Base-by-base conservation (phyloP, 2,329 filamentous ascomycete genomes). In the Colletotrichum brevisporum region DNA sequence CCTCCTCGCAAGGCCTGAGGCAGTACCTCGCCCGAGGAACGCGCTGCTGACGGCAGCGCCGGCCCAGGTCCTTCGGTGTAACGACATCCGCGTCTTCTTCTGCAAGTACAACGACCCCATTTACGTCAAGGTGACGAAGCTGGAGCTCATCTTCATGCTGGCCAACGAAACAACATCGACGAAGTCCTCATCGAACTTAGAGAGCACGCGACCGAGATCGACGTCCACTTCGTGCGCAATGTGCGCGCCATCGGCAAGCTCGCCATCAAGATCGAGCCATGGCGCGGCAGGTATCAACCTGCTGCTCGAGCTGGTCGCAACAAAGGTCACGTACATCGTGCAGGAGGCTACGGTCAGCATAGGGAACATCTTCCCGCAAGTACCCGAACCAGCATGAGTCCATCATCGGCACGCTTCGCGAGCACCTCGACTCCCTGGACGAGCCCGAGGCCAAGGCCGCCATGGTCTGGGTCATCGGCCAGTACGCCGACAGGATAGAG, bases 61-160 rank as follows among this genome's bases (percentile, higher is more conserved):
- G 95, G 64, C 96, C 96, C 0, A 98, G 76, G 95, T 99, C 9
- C 82, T 99, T n/a, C n/a, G n/a, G 62, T 90, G 94, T 72, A 98
- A 98, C 80, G 96, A 99, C 80, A 98, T 99, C 71, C 90, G 96
- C 54, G 96, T 99, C 39, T 99, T 99, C 83, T 99, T 99, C 83
- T 99, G 96, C 90, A 99, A 99, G 86, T 99, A 99, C 83, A 99
- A 99, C 79, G 96, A 99, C 77, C 96, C 96, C 0, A 99, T 99
- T 72, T 99, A 98, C 79, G 96, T 99, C 83, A 99, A 99, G 81
- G 96, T 99, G 59, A 99, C 96, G 16, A 99, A 99, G 82, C 87
- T 99, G 57, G 96, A 99, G 82, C 88, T 99, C 74, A 98, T 99
- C 73, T 99, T 99, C 81, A 99, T 98, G 96, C 88, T 99, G 69